Conservation (phyloP, 2,329 filamentous ascomycete species). For the Pseudovirgaria hyperparasitica region DNA sequence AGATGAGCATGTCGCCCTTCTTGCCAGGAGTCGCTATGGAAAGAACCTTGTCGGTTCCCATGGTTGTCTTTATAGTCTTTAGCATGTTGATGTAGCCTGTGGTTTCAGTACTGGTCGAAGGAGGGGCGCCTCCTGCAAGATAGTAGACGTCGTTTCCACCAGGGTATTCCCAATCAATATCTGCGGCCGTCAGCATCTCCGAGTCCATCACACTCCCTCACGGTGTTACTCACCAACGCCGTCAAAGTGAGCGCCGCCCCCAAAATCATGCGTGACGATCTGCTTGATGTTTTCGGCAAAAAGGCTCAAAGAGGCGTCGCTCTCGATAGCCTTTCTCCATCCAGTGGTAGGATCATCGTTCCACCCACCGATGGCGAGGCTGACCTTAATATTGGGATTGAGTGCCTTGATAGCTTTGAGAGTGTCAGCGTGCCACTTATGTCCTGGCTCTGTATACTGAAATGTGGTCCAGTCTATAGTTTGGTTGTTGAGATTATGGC, state of each 20-base stretch:
- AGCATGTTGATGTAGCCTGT: slow-evolving; percentile 49
- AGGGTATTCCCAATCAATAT: slow-evolving; percentile 56
- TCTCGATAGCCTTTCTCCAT: slow-evolving; percentile 45
- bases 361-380: slow-evolving; percentile 66
- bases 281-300: slow-evolving; percentile 53
- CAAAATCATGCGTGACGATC: slow-evolving; percentile 50
- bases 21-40: slow-evolving; percentile 56
- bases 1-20: slow-evolving; percentile 55
- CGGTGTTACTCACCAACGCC: no score
- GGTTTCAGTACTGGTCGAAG: no score
- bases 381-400: slow-evolving; percentile 47
- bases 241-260: slow-evolving; percentile 52
- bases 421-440: no score
- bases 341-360: slow-evolving; percentile 54
- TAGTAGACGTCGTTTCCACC: slow-evolving; percentile 59
- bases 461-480: no score
- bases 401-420: no score
- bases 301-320: slow-evolving; percentile 36
- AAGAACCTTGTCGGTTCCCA: slow-evolving; percentile 47
- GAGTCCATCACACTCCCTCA: not conserved
- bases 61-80: slow-evolving; percentile 41
- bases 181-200: slow-evolving; percentile 24
- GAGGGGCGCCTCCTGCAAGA: slow-evolving; percentile 42
- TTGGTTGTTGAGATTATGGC: no score
- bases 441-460: no score